phyloP scores from a whole-genome alignment of 257 asterid species.

The Paraleonurus japonicus region DNA sequence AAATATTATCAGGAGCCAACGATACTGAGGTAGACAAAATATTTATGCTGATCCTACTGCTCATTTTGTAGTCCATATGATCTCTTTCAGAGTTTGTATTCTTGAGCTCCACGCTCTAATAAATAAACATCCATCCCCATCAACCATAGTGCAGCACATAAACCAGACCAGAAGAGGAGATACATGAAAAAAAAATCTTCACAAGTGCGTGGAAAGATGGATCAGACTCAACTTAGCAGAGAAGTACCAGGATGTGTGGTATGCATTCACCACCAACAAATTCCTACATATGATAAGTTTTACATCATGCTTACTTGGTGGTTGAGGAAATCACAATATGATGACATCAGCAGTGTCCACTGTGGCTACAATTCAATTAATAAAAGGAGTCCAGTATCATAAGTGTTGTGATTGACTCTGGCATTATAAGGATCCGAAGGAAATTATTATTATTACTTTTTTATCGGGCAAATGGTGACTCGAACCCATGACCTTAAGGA shows the following conservation, averaged over 20 bases:
- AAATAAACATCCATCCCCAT: not conserved
- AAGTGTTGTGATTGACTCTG: not conserved
- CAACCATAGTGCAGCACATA: not conserved
- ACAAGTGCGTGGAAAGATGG: not conserved
- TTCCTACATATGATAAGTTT: not conserved
- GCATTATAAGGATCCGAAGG: not conserved
- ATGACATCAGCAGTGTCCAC: not conserved
- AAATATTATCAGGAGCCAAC: not conserved
- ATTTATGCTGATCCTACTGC: not conserved
- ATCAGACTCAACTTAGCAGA: not conserved
- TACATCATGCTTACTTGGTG: not conserved
- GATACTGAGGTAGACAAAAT: not conserved
- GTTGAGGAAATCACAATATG: not conserved
- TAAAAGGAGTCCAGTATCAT: conserved; percentile 1
- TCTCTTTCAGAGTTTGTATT: not conserved
- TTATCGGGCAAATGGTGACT: too few relatives aligned
- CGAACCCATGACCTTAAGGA: too few relatives aligned
- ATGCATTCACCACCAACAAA: not conserved
- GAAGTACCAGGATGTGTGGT: not conserved
- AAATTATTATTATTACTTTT: too few relatives aligned
- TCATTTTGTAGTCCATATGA: not conserved
- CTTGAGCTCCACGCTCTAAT: not conserved
- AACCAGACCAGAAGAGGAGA: not conserved
- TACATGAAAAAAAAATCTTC: not conserved
- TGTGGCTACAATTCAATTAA: not conserved